Evolutionary conservation across 1,139 yeast species (phyloP).

Genomic region (Geotrichum candidum): DNA sequence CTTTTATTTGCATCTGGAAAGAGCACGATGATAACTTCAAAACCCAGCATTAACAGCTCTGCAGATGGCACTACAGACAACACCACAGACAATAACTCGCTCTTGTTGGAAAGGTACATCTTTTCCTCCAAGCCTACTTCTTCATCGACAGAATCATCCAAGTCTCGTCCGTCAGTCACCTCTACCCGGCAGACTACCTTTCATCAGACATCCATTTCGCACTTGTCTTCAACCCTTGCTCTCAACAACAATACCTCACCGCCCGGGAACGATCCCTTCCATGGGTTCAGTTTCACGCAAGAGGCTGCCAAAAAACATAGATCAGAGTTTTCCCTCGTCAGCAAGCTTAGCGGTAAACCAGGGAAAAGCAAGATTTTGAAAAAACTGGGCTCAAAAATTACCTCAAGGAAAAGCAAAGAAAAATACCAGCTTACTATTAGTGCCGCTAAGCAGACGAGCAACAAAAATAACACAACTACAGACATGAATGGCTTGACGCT

Average conservation of each 20-base stretch:
- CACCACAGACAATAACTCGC: not conserved
- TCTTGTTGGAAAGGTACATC: not conserved
- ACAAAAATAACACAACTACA: not conserved
- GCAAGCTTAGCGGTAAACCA: constrained; percentile 4
- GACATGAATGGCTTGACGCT: not conserved
- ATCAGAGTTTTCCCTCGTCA: not conserved
- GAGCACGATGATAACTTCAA: not conserved
- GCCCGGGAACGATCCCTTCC: not conserved
- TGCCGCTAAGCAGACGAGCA: not conserved
- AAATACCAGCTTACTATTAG: constrained; percentile 1
- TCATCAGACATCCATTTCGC: not conserved
- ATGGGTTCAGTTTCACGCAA: constrained; percentile 2
- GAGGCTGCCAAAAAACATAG: constrained; percentile 1
- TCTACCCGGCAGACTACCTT: not conserved
- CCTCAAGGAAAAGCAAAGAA: not conserved
- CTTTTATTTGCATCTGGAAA: not conserved
- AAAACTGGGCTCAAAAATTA: constrained; percentile 1
- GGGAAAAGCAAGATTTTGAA: not conserved
- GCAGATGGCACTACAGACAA: not conserved
- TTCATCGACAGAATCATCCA: not conserved
- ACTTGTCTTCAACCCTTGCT: not conserved
- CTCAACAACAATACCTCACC: not conserved
- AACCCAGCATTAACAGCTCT: not conserved
- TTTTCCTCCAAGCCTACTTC: not conserved
- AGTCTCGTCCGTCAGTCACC: not conserved